phyloP scores from a whole-genome alignment of 768 basidiomycete genomes.

The Hysterangium stoloniferum region DNA sequence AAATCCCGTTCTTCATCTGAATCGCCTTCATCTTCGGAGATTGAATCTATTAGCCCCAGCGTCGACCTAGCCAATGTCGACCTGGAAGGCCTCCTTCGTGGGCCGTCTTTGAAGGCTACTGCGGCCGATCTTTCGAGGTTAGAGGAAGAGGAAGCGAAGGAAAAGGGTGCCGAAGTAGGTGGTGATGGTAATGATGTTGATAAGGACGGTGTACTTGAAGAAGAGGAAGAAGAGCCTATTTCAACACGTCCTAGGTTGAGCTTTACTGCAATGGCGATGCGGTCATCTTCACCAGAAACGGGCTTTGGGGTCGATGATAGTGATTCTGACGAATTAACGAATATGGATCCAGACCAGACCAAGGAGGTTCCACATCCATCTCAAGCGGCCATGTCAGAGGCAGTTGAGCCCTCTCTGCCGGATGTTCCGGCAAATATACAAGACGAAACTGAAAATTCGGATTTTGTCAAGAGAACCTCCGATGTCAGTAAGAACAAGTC shows the following conservation, averaged over 20 bases:
- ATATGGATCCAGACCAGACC: too few species aligned
- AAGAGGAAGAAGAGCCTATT: slow-evolving; percentile 28
- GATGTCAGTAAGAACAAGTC: too few species aligned
- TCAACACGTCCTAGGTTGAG: slow-evolving; percentile 25
- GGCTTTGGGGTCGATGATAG: slow-evolving; percentile 22
- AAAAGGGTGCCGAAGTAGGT: slow-evolving; percentile 21
- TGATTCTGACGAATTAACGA: too few species aligned
- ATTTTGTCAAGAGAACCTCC: too few species aligned
- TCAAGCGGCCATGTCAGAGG: too few species aligned
- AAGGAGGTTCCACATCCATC: too few species aligned
- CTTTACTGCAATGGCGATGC: slow-evolving; percentile 16
- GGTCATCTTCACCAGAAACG: slow-evolving; percentile 24
- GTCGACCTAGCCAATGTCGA: slow-evolving; percentile 17
- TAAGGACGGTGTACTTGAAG: slow-evolving; percentile 36
- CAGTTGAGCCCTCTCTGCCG: too few species aligned
- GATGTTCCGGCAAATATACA: too few species aligned
- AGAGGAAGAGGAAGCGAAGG: slow-evolving; percentile 13
- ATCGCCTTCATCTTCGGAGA: neutral
- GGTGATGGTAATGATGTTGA: slow-evolving; percentile 30
- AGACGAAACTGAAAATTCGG: too few species aligned
- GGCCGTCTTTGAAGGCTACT: slow-evolving; percentile 26
- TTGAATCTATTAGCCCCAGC: neutral
- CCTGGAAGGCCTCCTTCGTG: slow-evolving; percentile 36
- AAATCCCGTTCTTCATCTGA: neutral
- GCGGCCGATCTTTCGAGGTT: neutral